phyloP scores from a whole-genome alignment of 2,329 filamentous ascomycete species.

The Madurella mycetomatis region DNA sequence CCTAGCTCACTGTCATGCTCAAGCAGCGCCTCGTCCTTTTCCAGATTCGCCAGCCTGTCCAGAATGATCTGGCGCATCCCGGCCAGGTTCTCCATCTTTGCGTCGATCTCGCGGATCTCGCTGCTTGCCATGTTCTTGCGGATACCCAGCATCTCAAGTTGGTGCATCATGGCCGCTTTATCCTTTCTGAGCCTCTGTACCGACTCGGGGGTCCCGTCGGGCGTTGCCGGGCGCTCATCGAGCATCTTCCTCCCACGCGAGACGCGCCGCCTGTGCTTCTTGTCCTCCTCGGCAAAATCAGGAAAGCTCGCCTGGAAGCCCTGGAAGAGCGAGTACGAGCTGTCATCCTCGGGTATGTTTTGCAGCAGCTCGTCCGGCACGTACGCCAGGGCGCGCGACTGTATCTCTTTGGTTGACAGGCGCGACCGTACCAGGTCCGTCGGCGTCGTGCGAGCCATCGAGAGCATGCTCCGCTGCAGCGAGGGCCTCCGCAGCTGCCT shows the following conservation, averaged over 20 bases:
- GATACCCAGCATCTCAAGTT: constrained; percentile 84
- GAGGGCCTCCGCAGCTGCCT: constrained; percentile 79
- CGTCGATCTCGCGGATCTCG: constrained; percentile 94
- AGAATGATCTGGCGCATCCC: constrained; percentile 90
- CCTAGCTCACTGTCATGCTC: constrained; percentile 74
- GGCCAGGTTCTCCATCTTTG: constrained; percentile 89
- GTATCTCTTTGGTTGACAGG: constrained; percentile 86
- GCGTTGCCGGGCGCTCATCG: constrained; percentile 53
- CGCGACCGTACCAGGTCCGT: constrained; percentile 89
- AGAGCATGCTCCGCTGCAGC: constrained; percentile 85
- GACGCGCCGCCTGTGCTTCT: constrained; percentile 65
- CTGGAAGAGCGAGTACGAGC: constrained; percentile 89
- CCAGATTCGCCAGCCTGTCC: constrained; percentile 76
- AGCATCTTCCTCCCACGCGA: constrained; percentile 75
- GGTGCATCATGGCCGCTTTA: constrained; percentile 72
- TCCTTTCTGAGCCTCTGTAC: constrained; percentile 75
- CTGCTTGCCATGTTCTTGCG: constrained; percentile 97
- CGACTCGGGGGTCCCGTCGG: constrained; percentile 57
- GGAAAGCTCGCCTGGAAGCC: constrained; percentile 91
- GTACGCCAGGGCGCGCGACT: constrained; percentile 84
- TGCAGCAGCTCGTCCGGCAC: constrained; percentile 84
- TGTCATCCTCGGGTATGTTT: constrained; percentile 83
- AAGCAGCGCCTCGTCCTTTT: constrained; percentile 84
- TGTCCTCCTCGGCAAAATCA: constrained; percentile 62
- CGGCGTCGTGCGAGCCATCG: constrained; percentile 85